Conservation (phyloP, 441 rosid species). For the Gossypium trilobum region DNA sequence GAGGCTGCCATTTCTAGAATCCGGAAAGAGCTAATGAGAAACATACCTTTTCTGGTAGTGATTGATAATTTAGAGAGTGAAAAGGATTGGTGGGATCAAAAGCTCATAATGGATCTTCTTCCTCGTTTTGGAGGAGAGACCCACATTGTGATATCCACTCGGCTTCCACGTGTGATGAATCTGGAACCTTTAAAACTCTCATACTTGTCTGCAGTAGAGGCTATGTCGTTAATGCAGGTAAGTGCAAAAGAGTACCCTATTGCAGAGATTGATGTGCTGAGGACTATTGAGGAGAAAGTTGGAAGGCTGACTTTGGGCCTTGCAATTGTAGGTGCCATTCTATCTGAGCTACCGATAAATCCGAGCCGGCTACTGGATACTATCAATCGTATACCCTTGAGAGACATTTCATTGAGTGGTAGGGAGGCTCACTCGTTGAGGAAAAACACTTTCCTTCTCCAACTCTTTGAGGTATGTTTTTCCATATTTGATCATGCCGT, state of each 20-base stretch:
- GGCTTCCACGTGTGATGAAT: conserved; percentile 68
- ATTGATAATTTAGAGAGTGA: conserved; percentile 88
- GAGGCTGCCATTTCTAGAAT: conserved; percentile 61
- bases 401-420: conserved; percentile 54
- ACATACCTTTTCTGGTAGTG: conserved; percentile 76
- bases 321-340: conserved; percentile 63
- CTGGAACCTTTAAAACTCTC: conserved; percentile 75
- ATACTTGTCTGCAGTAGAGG: conserved; percentile 74
- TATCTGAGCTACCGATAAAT: conserved; percentile 78
- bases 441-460: conserved; percentile 56
- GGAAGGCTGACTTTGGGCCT: conserved; percentile 75
- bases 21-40: conserved; percentile 79
- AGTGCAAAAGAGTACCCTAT: conserved; percentile 48
- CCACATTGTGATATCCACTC: conserved; percentile 69
- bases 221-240: conserved; percentile 76
- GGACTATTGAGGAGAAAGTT: conserved; percentile 74
- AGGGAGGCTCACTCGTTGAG: conserved; percentile 38
- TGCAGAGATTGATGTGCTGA: conserved; percentile 59
- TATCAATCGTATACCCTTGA: conserved; percentile 64
- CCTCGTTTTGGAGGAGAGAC: conserved; percentile 92
- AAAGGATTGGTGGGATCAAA: conserved; percentile 94
- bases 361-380: conserved; percentile 84
- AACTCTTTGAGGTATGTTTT: conserved; percentile 88
- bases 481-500: conserved; percentile 90
- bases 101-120: conserved; percentile 87